phyloP scores from a whole-genome alignment of 2,329 filamentous ascomycete species.

The Tolypocladium tundrense region DNA sequence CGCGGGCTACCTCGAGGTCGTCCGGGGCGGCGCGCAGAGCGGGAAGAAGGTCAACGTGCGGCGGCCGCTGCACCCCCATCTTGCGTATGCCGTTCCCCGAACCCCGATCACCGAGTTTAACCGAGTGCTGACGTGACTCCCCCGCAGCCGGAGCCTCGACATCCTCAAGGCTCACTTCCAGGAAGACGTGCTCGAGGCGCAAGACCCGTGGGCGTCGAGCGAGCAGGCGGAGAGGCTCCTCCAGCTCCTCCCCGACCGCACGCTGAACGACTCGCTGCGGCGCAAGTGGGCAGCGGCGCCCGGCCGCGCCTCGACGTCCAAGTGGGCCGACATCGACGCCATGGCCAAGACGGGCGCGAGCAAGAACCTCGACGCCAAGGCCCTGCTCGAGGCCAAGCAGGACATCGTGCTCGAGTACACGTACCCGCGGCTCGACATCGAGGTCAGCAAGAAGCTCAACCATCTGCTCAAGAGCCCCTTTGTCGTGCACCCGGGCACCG shows the following conservation, averaged over 20 bases:
- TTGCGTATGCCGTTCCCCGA: constrained; percentile 44
- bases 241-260: constrained; percentile 71
- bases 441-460: constrained; percentile 95
- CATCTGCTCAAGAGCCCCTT: constrained; percentile 97
- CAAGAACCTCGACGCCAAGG: constrained; percentile 60
- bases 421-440: constrained; percentile 91
- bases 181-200: constrained; percentile 66
- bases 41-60: constrained; percentile 80
- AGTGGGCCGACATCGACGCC: constrained; percentile 91
- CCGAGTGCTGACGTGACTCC: constrained; percentile 6
- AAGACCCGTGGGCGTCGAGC: constrained; percentile 71
- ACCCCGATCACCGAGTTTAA: too few relatives aligned
- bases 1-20: constrained; percentile 78
- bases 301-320: constrained; percentile 62
- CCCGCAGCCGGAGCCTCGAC: constrained; percentile 63
- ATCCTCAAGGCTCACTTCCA: constrained; percentile 79
- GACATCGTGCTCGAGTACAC: constrained; percentile 96
- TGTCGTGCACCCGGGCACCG: constrained; percentile 90
- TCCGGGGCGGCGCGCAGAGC: constrained; percentile 77
- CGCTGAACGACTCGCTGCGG: constrained; percentile 66
- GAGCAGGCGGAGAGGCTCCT: constrained; percentile 71
- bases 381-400: constrained; percentile 81
- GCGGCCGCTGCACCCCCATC: constrained; percentile 81
- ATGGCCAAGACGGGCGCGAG: constrained; percentile 68
- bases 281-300: constrained; percentile 88